A percentile compares a stretch with the other conserved stretches of the same genome.
Evolutionary conservation across 768 basidiomycete genomes (phyloP).

Genomic region (Dacryopinax spathularia): DNA sequence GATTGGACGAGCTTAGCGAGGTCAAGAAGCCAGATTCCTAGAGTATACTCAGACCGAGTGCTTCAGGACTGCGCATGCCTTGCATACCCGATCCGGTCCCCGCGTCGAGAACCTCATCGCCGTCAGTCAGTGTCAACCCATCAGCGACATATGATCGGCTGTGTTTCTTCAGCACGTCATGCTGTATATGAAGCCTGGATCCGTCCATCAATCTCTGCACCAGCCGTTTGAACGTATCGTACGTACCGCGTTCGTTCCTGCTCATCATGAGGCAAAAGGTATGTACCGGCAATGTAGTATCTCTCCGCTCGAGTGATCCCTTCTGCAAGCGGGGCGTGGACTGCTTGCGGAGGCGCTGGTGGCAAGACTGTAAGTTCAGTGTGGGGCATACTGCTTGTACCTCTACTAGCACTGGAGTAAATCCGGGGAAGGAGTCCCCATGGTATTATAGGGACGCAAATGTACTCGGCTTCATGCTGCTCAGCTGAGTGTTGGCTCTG

Average conservation of each 20-base stretch:
- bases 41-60: background rate
- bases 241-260: background rate
- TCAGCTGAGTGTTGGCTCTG: no score
- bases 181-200: background rate
- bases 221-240: background rate
- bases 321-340: no score
- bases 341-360: background rate
- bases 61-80: background rate
- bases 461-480: no score
- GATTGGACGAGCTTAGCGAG: conserved; percentile 4
- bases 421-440: no score
- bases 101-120: background rate
- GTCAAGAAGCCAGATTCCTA: conserved; percentile 14
- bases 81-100: background rate
- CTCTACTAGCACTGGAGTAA: no score
- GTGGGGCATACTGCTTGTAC: background rate
- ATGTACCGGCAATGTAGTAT: background rate
- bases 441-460: no score
- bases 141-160: background rate
- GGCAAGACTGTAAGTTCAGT: background rate
- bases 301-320: no score
- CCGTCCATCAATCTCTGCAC: background rate
- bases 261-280: background rate
- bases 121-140: background rate
- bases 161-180: background rate